Evolutionary conservation across 768 basidiomycete genomes (phyloP).

Genomic region (Suillus decipiens): DNA sequence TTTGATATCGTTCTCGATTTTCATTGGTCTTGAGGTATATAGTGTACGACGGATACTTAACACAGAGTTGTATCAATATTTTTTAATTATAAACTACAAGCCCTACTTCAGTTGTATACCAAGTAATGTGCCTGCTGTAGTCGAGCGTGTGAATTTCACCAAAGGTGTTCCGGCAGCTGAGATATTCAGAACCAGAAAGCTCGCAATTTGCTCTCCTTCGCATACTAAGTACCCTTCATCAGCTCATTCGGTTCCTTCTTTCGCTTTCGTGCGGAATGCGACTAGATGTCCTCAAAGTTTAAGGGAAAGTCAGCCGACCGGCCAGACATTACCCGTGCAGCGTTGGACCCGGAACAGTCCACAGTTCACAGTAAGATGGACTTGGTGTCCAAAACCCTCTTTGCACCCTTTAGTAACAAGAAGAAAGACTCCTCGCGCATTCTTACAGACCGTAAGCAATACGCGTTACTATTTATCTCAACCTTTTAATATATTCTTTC

Average conservation of each 20-base stretch:
- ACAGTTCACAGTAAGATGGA: conserved; percentile 51
- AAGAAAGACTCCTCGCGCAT: conserved; percentile 73
- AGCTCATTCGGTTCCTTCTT: conserved; percentile 1
- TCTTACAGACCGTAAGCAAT: conserved; percentile 67
- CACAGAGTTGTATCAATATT: conserved; percentile 3
- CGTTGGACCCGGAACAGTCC: conserved; percentile 40
- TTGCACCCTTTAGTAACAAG: conserved; percentile 61
- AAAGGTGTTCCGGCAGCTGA: background rate
- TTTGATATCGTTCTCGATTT: conserved; percentile 75
- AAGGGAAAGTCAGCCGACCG: conserved; percentile 23
- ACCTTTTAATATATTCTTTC: conserved; percentile 27
- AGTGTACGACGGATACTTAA: background rate
- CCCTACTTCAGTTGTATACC: conserved; percentile 1
- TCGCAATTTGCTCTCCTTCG: background rate
- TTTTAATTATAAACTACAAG: conserved; percentile 5
- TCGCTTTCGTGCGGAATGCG: conserved; percentile 19
- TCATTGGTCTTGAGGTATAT: conserved; percentile 49
- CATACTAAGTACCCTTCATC: background rate
- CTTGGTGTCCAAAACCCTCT: conserved; percentile 65
- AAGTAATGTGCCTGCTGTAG: background rate
- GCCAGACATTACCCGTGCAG: conserved; percentile 42
- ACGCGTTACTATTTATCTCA: background rate
- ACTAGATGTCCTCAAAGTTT: conserved; percentile 20
- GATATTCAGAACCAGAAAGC: conserved; percentile 4
- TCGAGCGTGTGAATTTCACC: background rate